These are phyloP conservation scores for Dalbergia cultrata DNA, from an alignment of 306 rosid species.

Conservation along the genomic window DNA sequence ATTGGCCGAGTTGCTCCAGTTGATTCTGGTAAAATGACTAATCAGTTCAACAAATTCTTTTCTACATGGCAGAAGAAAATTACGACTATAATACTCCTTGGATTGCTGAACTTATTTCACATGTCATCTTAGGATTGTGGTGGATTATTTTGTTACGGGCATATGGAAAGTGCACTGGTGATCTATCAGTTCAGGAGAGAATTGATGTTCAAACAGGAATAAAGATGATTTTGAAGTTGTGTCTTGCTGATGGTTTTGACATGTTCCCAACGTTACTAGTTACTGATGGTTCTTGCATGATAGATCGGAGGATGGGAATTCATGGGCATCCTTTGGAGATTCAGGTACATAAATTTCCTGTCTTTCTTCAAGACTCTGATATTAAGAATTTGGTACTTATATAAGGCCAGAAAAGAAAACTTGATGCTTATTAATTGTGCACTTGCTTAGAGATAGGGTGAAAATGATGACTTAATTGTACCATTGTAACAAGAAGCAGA, in stretches of 20 bases:
- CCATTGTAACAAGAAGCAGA: conserved; percentile 16
- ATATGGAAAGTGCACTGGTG: conserved; percentile 86
- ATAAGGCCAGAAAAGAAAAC: conserved; percentile 28
- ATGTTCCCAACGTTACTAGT: conserved; percentile 92
- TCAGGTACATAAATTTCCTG: conserved; percentile 60
- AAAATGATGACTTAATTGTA: background rate
- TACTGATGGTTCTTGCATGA: conserved; percentile 93
- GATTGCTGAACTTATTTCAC: conserved; percentile 36
- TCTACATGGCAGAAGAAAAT: conserved; percentile 15
- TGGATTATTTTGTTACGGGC: conserved; percentile 92
- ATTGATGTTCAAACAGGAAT: conserved; percentile 95
- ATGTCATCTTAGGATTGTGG: conserved; percentile 74
- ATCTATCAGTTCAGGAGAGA: conserved; percentile 87
- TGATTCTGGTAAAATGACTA: conserved; percentile 78
- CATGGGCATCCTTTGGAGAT: conserved; percentile 95
- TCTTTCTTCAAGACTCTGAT: conserved; percentile 27
- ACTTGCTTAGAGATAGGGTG: conserved; percentile 28
- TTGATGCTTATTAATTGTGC: conserved; percentile 23
- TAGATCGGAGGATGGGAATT: conserved; percentile 94
- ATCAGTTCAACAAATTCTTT: background rate
- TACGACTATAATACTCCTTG: conserved; percentile 21
- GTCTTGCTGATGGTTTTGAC: conserved; percentile 93
- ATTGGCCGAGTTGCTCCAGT: conserved; percentile 96
- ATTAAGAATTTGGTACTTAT: conserved; percentile 4
- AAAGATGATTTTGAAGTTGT: conserved; percentile 82